Evolutionary conservation across 176 grass and related monocot species (phyloP).

Genomic region (Puya raimondii): DNA sequence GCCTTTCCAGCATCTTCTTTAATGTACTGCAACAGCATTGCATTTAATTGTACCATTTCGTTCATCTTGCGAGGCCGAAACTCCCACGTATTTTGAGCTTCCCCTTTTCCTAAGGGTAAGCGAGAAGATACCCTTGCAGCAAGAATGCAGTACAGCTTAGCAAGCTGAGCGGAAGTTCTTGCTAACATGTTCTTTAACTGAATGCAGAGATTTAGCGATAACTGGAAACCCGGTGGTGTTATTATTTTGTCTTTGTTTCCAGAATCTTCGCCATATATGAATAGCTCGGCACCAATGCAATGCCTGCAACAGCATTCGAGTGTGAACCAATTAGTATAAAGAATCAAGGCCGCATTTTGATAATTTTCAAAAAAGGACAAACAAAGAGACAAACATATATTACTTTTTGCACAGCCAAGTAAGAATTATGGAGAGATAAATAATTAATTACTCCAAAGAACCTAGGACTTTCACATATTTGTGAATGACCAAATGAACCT

Average conservation of each 20-base stretch:
- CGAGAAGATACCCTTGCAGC: conserved; percentile 18
- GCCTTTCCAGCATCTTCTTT: conserved; percentile 22
- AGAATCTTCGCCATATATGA: conserved; percentile 39
- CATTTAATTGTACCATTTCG: conserved; percentile 46
- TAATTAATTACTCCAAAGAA: background rate
- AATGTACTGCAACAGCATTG: conserved; percentile 34
- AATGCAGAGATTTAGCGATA: conserved; percentile 70
- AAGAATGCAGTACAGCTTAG: conserved; percentile 54
- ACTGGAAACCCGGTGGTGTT: conserved; percentile 38
- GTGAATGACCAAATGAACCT: background rate
- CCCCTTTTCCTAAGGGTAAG: conserved; percentile 23
- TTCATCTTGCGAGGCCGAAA: conserved; percentile 22
- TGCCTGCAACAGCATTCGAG: conserved; percentile 36
- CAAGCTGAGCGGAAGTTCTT: conserved; percentile 10
- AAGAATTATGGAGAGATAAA: background rate
- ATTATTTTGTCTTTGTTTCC: conserved; percentile 34
- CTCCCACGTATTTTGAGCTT: background rate
- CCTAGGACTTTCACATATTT: background rate
- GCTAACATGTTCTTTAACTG: conserved; percentile 41
- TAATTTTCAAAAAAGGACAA: background rate
- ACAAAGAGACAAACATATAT: background rate
- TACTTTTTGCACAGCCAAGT: background rate
- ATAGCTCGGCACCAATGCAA: conserved; percentile 67
- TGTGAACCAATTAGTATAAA: background rate
- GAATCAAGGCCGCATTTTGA: background rate